A percentile compares a stretch with the other conserved stretches of the same genome.
phyloP scores from a whole-genome alignment of 2,329 filamentous ascomycete species.

The Podosphaera leucotricha region DNA sequence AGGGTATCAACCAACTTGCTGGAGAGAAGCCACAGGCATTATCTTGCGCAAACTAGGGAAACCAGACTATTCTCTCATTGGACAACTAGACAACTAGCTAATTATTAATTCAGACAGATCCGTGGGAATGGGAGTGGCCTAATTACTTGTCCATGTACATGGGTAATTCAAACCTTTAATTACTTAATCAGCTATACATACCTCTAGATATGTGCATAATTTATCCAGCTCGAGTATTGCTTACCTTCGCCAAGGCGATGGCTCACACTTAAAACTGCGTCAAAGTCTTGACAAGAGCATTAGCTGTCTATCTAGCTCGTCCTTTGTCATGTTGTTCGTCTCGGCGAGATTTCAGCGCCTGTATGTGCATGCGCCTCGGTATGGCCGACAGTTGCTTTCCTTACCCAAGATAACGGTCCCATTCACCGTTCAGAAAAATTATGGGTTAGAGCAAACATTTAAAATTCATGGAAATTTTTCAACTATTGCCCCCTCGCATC shows the following conservation, averaged over 20 bases:
- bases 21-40: too few species aligned
- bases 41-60: too few species aligned
- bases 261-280: not conserved
- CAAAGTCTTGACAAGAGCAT: not conserved
- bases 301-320: not conserved
- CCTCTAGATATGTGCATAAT: too few species aligned
- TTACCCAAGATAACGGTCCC: not conserved
- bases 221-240: too few species aligned
- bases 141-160: too few species aligned
- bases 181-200: too few species aligned
- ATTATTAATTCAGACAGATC: too few species aligned
- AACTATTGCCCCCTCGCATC: slow-evolving; percentile 31
- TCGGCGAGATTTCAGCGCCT: not conserved
- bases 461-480: slow-evolving; percentile 29
- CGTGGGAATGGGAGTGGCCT: too few species aligned
- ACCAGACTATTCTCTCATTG: too few species aligned
- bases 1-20: too few species aligned
- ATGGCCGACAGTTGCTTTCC: not conserved
- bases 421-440: not conserved
- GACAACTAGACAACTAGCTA: too few species aligned
- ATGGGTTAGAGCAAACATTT: not conserved
- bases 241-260: not conserved
- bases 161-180: too few species aligned
- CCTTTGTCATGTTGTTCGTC: not conserved
- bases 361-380: not conserved